Percentiles rank a stretch among this genome's conserved stretches.
These are phyloP conservation scores for Flaveria ramosissima DNA, from an alignment of 129 eudicot species.

Conservation along the genomic window DNA sequence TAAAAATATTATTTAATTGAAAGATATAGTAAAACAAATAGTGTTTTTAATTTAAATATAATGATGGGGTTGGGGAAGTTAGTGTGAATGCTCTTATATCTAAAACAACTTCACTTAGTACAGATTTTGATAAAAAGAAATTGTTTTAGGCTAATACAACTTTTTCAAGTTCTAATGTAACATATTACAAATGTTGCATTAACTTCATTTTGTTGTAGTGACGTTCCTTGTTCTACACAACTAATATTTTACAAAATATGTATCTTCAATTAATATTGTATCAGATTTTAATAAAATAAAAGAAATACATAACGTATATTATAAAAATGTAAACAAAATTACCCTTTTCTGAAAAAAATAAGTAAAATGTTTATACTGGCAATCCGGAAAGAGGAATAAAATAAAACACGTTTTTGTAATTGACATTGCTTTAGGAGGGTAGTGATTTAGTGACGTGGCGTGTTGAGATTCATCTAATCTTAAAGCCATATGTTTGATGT, in stretches of 20 bases:
- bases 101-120: no score
- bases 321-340: background rate
- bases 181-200: no score
- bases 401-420: background rate
- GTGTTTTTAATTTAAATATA: no score
- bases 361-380: background rate
- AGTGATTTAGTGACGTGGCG: constrained; percentile 37
- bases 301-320: background rate
- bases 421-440: background rate
- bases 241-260: background rate
- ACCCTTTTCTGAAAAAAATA: background rate
- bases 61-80: no score
- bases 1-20: no score
- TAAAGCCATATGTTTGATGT: constrained; percentile 13
- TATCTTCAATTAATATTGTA: background rate
- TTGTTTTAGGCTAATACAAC: no score
- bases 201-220: no score
- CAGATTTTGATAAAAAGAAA: no score
- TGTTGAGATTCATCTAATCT: constrained; percentile 29
- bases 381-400: background rate
- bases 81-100: no score
- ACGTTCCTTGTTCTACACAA: no score
- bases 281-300: background rate
- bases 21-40: no score
- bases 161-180: no score